Evolutionary conservation across 805 yeast species (phyloP).

Genomic region (Ogataea nakhonphanomensis): DNA sequence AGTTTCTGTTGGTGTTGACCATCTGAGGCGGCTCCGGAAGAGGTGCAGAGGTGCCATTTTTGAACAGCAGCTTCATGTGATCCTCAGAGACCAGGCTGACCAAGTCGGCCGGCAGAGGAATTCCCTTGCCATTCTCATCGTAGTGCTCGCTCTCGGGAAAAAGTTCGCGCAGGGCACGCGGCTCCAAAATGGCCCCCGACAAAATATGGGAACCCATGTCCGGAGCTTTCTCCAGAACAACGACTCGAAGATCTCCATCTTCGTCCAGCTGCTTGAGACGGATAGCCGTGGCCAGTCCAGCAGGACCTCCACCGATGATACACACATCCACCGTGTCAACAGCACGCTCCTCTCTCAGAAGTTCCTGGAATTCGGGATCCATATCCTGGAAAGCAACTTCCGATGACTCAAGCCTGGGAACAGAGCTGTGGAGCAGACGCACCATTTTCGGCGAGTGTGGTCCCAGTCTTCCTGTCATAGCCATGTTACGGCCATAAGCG

Average conservation of each 20-base stretch:
- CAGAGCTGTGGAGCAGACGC: slow-evolving; percentile 1
- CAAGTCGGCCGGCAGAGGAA: slow-evolving; percentile 75
- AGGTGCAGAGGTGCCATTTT: slow-evolving; percentile 51
- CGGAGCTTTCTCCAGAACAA: slow-evolving; percentile 87
- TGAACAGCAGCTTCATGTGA: slow-evolving; percentile 66
- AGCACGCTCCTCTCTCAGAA: slow-evolving; percentile 64
- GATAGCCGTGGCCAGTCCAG: slow-evolving; percentile 94
- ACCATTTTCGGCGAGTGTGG: no score
- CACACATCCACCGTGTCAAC: slow-evolving; percentile 89
- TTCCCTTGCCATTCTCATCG: slow-evolving; percentile 50
- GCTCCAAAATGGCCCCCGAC: slow-evolving; percentile 93
- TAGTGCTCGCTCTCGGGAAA: slow-evolving; percentile 63
- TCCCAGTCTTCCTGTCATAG: no score
- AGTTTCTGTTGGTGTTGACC: slow-evolving; percentile 76
- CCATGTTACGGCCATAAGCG: no score
- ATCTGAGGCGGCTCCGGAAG: slow-evolving; percentile 94
- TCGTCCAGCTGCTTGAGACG: slow-evolving; percentile 79
- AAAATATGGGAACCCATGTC: slow-evolving; percentile 92
- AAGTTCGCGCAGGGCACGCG: slow-evolving; percentile 79
- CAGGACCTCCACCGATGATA: slow-evolving; percentile 97
- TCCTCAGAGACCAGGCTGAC: slow-evolving; percentile 76
- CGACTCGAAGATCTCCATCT: slow-evolving; percentile 66
- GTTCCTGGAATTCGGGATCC: slow-evolving; percentile 42
- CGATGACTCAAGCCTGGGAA: slow-evolving; percentile 10
- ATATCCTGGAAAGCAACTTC: slow-evolving; percentile 29